phyloP scores from a whole-genome alignment of 2,329 filamentous ascomycete genomes.

The Apiospora marii region DNA sequence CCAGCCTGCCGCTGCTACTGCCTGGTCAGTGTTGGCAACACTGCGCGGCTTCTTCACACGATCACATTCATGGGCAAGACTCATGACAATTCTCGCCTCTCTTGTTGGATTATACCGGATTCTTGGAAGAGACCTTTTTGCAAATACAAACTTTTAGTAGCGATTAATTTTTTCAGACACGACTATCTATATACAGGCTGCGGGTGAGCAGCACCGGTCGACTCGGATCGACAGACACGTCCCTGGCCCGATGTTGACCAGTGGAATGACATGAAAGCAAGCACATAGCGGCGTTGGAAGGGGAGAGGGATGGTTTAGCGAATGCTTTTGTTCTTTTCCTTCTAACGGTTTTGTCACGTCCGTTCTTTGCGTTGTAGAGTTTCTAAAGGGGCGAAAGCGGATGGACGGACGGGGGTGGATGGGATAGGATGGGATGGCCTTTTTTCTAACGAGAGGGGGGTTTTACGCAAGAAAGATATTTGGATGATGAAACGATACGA shows the following conservation, averaged over 20 bases:
- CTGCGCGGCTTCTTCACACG: neutral
- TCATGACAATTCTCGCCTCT: constrained; percentile 15
- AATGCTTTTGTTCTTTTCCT: constrained; percentile 2
- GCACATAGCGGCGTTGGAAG: constrained; percentile 19
- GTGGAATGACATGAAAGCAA: neutral
- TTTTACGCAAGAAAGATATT: neutral
- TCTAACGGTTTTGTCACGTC: neutral
- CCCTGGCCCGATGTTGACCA: constrained; percentile 7
- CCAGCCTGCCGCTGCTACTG: neutral
- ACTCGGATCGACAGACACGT: constrained; percentile 19
- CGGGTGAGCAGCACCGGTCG: constrained; percentile 13
- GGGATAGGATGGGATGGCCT: neutral
- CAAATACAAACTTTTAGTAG: constrained; percentile 24
- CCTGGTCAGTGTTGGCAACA: constrained; percentile 3
- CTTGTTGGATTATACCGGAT: constrained; percentile 25
- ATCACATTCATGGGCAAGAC: constrained; percentile 3
- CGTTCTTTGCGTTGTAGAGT: constrained; percentile 11
- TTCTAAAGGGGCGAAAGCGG: neutral
- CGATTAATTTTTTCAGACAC: constrained; percentile 16
- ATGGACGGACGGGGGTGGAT: neutral
- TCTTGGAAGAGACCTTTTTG: constrained; percentile 22
- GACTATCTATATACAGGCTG: constrained; percentile 13
- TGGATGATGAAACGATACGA: neutral
- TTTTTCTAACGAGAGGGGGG: neutral
- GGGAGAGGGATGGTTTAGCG: constrained; percentile 7